phyloP scores from a whole-genome alignment of 1,284 basidiomycete species.

The Vanrija humicola region DNA sequence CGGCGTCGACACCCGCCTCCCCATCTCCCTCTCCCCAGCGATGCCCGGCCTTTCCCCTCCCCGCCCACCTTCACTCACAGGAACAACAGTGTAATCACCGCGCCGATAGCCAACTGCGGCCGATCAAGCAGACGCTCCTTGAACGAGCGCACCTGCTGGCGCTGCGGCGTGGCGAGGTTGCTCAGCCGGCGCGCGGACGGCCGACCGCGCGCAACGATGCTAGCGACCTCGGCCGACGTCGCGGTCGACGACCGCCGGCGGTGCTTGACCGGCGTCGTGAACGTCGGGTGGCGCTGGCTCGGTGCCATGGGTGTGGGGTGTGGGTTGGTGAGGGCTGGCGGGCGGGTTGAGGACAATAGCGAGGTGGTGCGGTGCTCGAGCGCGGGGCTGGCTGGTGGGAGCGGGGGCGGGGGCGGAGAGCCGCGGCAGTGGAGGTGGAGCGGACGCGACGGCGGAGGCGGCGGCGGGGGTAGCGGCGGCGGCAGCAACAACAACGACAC shows the following conservation, averaged over 20 bases:
- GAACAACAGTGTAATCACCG: conserved; percentile 17
- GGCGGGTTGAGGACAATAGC: too few relatives aligned
- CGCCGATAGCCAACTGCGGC: conserved; percentile 15
- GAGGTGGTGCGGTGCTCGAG: too few relatives aligned
- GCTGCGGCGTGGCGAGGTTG: not conserved
- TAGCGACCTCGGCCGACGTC: conserved; percentile 3
- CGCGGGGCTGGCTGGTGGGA: too few relatives aligned
- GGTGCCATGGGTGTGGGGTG: not conserved
- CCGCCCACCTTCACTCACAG: conserved; percentile 15
- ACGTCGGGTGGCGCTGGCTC: not conserved
- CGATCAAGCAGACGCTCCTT: conserved; percentile 5
- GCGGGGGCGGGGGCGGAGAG: too few relatives aligned
- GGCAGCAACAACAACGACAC: too few relatives aligned
- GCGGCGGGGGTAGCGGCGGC: too few relatives aligned
- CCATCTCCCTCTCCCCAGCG: too few relatives aligned
- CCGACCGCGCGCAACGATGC: not conserved
- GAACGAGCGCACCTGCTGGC: not conserved
- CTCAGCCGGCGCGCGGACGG: not conserved
- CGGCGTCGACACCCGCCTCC: too few relatives aligned
- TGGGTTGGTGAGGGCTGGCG: too few relatives aligned
- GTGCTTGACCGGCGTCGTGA: conserved; percentile 2
- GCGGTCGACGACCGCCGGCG: conserved; percentile 9
- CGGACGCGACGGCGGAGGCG: too few relatives aligned
- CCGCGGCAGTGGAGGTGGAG: too few relatives aligned
- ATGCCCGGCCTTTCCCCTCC: too few relatives aligned